A percentile compares a stretch with the other conserved stretches of the same genome.
Conservation (phyloP, 2,329 filamentous ascomycete genomes). For the Dothideomycetes sp. region DNA sequence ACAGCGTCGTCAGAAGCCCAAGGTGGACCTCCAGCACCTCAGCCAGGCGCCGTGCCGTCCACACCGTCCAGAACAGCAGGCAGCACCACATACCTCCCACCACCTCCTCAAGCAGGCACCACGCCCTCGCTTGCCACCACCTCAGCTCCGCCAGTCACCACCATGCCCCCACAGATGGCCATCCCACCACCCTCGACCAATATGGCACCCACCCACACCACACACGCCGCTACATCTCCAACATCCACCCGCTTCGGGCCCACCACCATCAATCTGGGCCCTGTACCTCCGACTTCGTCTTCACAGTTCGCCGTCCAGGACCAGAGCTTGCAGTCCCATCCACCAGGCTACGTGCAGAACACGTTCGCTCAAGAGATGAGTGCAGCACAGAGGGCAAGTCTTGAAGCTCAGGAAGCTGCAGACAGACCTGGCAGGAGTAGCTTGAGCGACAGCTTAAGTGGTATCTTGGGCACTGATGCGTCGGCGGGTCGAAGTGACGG, state of each 20-base stretch:
- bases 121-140: too few relatives aligned
- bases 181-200: constrained; percentile 27
- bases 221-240: constrained; percentile 16
- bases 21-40: constrained; percentile 26
- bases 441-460: constrained; percentile 11
- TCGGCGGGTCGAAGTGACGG: too few relatives aligned
- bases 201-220: constrained; percentile 27
- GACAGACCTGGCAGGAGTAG: constrained; percentile 4
- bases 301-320: constrained; percentile 1
- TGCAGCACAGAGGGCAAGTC: constrained; percentile 21
- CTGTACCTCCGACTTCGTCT: constrained; percentile 15
- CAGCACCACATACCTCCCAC: constrained; percentile 18
- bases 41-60: constrained; percentile 30
- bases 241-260: constrained; percentile 17
- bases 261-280: constrained; percentile 27
- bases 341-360: constrained; percentile 38
- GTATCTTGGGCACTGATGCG: constrained; percentile 6
- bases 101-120: constrained; percentile 29
- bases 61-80: constrained; percentile 17
- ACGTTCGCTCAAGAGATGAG: constrained; percentile 30
- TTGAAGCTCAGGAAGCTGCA: constrained; percentile 17
- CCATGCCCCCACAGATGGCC: constrained; percentile 28
- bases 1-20: constrained; percentile 11
- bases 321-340: too few relatives aligned
- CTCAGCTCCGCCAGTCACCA: constrained; percentile 17